Percentiles rank a stretch among this genome's conserved stretches.
phyloP scores from a whole-genome alignment of 192 early-diverging fungal genomes.

The Entomortierella chlamydospora region DNA sequence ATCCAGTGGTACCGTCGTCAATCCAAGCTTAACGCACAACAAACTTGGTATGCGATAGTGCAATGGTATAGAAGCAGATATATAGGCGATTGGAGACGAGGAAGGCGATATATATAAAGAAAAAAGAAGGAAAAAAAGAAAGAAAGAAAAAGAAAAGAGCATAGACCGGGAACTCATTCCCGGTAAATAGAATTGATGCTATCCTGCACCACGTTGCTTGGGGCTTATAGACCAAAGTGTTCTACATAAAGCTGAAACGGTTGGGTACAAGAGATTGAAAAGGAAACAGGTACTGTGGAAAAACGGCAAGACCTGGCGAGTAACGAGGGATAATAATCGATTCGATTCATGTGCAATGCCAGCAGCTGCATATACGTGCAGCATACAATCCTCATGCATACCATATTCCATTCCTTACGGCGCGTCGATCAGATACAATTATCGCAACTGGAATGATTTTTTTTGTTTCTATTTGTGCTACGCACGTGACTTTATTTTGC shows the following conservation, averaged over 20 bases:
- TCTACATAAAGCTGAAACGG: too few relatives aligned
- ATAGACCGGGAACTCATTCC: background rate
- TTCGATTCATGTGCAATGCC: background rate
- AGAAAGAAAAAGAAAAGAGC: background rate
- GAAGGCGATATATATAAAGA: too few relatives aligned
- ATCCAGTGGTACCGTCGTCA: conserved; percentile 49
- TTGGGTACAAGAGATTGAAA: too few relatives aligned
- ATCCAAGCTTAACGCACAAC: conserved; percentile 32
- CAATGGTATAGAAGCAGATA: background rate
- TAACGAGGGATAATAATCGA: conserved; percentile 6
- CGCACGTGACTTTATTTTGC: conserved; percentile 1
- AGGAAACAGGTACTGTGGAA: too few relatives aligned
- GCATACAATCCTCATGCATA: conserved; percentile 19
- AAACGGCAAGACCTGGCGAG: background rate
- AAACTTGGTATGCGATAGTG: too few relatives aligned
- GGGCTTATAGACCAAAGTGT: background rate
- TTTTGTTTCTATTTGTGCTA: conserved; percentile 5
- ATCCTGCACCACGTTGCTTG: background rate
- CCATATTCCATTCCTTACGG: conserved; percentile 33
- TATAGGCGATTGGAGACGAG: background rate
- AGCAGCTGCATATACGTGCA: background rate
- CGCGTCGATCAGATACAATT: conserved; percentile 5
- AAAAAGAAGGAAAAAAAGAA: background rate
- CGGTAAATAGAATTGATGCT: background rate
- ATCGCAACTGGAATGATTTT: background rate